phyloP scores from a whole-genome alignment of 306 rosid genomes.

The Vicia faba region DNA sequence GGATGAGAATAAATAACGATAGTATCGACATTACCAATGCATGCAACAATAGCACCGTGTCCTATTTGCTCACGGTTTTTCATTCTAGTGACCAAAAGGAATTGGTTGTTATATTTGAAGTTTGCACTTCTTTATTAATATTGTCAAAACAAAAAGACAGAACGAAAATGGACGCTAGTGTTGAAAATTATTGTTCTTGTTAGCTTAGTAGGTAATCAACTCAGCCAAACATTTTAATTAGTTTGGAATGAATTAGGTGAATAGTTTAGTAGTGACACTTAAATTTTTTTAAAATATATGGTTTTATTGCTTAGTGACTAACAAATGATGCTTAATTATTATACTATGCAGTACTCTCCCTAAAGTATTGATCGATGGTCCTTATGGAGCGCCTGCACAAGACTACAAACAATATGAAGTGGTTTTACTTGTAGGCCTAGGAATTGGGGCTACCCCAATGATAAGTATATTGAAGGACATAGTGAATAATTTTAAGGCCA shows the following conservation, averaged over 20 bases:
- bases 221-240: not conserved
- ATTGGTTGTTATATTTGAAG: not conserved
- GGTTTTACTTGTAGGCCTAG: constrained; percentile 64
- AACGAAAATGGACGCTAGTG: constrained; percentile 1
- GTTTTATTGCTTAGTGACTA: constrained; percentile 3
- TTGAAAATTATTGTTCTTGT: constrained; percentile 12
- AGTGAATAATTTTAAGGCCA: constrained; percentile 51
- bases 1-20: constrained; percentile 15
- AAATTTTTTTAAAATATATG: not conserved
- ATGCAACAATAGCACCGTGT: constrained; percentile 1
- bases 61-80: not conserved
- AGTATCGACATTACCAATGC: constrained; percentile 1
- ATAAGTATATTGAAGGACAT: constrained; percentile 70
- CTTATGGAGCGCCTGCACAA: constrained; percentile 81
- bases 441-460: constrained; percentile 79
- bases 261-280: not conserved
- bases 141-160: not conserved
- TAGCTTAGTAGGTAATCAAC: constrained; percentile 14
- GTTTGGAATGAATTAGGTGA: not conserved
- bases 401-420: constrained; percentile 69
- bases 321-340: not conserved
- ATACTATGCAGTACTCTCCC: constrained; percentile 44
- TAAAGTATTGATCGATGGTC: constrained; percentile 65
- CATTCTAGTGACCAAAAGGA: not conserved
- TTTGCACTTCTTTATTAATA: not conserved